Evolutionary conservation across 2,329 filamentous ascomycete genomes (phyloP).

Genomic region (Calonectria crousiana): DNA sequence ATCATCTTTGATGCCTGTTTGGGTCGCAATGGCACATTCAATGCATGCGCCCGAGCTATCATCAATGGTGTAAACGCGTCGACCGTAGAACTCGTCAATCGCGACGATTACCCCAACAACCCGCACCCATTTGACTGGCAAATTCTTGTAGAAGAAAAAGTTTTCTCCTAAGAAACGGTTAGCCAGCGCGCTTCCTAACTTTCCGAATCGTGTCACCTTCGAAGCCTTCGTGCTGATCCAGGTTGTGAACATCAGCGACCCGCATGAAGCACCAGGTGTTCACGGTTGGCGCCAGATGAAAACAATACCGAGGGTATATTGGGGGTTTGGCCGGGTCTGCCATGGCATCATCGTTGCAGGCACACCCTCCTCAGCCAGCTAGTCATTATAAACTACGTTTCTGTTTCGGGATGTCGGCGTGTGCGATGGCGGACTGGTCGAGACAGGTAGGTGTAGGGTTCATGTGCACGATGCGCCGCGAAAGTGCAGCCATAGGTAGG

Average conservation of each 20-base stretch:
- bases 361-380: conserved; percentile 10
- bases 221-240: conserved; percentile 63
- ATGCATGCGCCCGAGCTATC: conserved; percentile 73
- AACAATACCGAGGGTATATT: conserved; percentile 73
- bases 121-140: conserved; percentile 82
- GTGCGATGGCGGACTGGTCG: conserved; percentile 7
- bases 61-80: conserved; percentile 70
- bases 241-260: conserved; percentile 60
- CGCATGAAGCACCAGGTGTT: conserved; percentile 70
- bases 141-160: conserved; percentile 77
- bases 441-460: conserved; percentile 1
- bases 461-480: not conserved
- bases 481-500: not conserved
- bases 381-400: conserved; percentile 27
- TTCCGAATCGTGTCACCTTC: conserved; percentile 63
- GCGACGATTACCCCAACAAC: conserved; percentile 78
- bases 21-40: conserved; percentile 51
- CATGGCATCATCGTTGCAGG: conserved; percentile 61
- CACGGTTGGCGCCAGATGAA: conserved; percentile 71
- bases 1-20: conserved; percentile 14
- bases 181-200: not conserved
- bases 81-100: conserved; percentile 62
- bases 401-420: conserved; percentile 2
- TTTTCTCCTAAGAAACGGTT: conserved; percentile 56
- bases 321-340: conserved; percentile 51